Evolutionary conservation across 2,329 filamentous ascomycete species (phyloP), one percentile per base, ranked within the genome.

Genomic region (Amesomyces nigricolor): DNA sequence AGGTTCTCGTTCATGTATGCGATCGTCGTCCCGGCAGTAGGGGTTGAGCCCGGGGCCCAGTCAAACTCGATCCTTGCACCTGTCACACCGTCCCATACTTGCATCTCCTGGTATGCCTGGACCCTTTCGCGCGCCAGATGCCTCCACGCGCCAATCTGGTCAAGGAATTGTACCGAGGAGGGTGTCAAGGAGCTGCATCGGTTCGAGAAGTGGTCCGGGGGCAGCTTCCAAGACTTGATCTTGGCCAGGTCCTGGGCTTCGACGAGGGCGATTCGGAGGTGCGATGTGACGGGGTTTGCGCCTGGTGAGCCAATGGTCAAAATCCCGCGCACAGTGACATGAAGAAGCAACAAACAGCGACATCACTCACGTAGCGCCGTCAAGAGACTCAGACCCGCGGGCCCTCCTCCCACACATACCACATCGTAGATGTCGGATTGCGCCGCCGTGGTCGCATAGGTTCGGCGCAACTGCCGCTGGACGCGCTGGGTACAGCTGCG

Each of bases 1-100:
- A 87, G 71, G 70, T 97, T 99, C 76, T 99, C 95, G 42, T 86
- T 89, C 92, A 99, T 99, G 69, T 94, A 96, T 9, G 94, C 94
- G 62, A 99, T 90, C 1, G 84, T 88, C 58, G 73, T 71, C 64
- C 73, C 71, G 45, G 72, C 68, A 47, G 71, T 68, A 58, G 61
- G 59, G 65, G 77, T 75, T 38, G 74, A 68, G 43, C 67, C 69
- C 5, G 73, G 73, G 19, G 72, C 72, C 86, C 86, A 88, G 72
- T 94, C 88, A 70, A 99, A 99, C 63, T 89, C 87, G 68, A 99
- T 94, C 63, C 86, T 83, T 37, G 91, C 89, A 57, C 85, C 91
- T 40, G 88, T 89, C 54, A 96, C 83, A 59, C 92, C 95, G 70
- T 99, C 94, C 94, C 95, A 99, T 32, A 97, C 94, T 70, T 96